These are phyloP conservation scores for Aspergillus carbonarius DNA, from an alignment of 2,329 filamentous ascomycete species.

Conservation along the genomic window DNA sequence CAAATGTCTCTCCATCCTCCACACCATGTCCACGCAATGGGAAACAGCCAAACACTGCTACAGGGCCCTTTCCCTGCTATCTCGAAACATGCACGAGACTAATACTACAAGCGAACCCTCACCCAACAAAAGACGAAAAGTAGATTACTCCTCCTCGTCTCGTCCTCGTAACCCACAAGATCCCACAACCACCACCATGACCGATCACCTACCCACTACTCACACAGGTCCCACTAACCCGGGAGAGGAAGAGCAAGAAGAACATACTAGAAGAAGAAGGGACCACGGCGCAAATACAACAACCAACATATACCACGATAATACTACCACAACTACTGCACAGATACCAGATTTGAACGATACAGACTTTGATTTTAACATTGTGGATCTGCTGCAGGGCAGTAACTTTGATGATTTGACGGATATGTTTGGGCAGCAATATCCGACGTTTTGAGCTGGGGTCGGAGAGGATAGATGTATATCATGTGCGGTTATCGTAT, in stretches of 20 bases:
- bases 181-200: too few relatives aligned
- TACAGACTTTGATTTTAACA: slow-evolving; percentile 30
- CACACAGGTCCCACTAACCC: too few relatives aligned
- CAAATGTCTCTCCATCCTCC: slow-evolving; percentile 33
- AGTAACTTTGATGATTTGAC: slow-evolving; percentile 34
- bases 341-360: too few relatives aligned
- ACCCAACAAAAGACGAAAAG: not conserved
- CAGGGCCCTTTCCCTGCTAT: slow-evolving; percentile 34
- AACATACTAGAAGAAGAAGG: too few relatives aligned
- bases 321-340: not conserved
- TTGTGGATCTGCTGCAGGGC: slow-evolving; percentile 34
- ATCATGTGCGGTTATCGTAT: not conserved
- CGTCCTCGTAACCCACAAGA: not conserved
- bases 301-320: not conserved
- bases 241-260: too few relatives aligned
- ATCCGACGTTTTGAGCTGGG: slow-evolving; percentile 26
- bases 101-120: not conserved
- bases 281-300: too few relatives aligned
- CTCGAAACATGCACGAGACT: slow-evolving; percentile 30
- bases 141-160: not conserved
- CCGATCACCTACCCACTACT: too few relatives aligned
- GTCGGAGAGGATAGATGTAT: not conserved
- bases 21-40: slow-evolving; percentile 39
- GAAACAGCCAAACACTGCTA: slow-evolving; percentile 43
- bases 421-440: slow-evolving; percentile 34